Evolutionary conservation across 345 rosid genomes (phyloP).

Genomic region (Lenwebbia sp.): DNA sequence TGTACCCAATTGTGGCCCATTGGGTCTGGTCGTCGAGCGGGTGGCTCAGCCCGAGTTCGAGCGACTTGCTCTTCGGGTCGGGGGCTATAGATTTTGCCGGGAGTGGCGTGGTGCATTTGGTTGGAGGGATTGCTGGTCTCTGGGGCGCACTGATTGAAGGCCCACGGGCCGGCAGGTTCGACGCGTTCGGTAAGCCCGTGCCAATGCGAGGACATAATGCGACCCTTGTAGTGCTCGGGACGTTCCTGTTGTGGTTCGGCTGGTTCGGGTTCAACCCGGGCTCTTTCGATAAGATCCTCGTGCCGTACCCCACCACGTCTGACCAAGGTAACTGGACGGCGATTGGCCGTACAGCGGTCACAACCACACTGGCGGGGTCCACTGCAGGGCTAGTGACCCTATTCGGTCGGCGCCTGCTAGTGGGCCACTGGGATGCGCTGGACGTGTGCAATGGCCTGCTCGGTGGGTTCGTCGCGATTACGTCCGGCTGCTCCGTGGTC

Average conservation of each 20-base stretch:
- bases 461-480: slow-evolving; percentile 49
- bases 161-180: slow-evolving; percentile 48
- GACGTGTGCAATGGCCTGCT: slow-evolving; percentile 53
- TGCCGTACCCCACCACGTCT: slow-evolving; percentile 32
- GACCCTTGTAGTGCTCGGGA: slow-evolving; percentile 46
- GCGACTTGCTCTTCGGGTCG: slow-evolving; percentile 30
- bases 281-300: slow-evolving; percentile 38
- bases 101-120: slow-evolving; percentile 48
- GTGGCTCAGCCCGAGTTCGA: slow-evolving; percentile 41
- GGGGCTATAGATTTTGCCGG: slow-evolving; percentile 64
- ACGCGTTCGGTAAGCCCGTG: slow-evolving; percentile 38
- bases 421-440: slow-evolving; percentile 54
- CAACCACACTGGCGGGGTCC: slow-evolving; percentile 44
- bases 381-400: slow-evolving; percentile 39
- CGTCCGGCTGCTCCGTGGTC: slow-evolving; percentile 55
- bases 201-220: slow-evolving; percentile 58
- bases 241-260: slow-evolving; percentile 50
- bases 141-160: slow-evolving; percentile 52
- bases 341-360: slow-evolving; percentile 36
- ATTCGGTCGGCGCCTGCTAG: slow-evolving; percentile 35
- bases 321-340: slow-evolving; percentile 52
- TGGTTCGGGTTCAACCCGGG: slow-evolving; percentile 66
- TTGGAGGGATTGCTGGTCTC: slow-evolving; percentile 45
- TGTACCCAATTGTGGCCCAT: slow-evolving; percentile 47
- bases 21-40: slow-evolving; percentile 66